Base-by-base conservation (phyloP, 352 stramenopile genomes). In the Detonula confervacea region DNA sequence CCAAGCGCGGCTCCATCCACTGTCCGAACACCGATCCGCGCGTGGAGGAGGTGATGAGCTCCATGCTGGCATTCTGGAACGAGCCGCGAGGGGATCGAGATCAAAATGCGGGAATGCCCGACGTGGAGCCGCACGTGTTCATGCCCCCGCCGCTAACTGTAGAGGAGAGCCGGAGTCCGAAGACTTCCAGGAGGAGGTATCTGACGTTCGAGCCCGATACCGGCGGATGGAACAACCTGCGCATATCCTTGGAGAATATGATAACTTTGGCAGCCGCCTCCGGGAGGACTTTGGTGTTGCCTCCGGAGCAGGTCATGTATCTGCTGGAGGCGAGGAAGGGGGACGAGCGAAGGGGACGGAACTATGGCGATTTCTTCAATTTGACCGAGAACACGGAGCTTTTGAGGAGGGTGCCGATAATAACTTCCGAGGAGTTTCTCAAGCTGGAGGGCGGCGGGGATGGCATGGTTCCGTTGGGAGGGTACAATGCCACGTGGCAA, bases 151-250 rank as follows among this genome's bases (percentile, higher is more conserved):
- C 63, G 9, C 11, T 72, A 6, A 22, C 27, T 4, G 20, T 11
- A 37, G 49, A 52, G 16, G 63, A 47, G 12, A 47, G 29, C 5
- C 29, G 37, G 18, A 70, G 24, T 51, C 46, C 47, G 2, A 37
- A 78, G 89, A 65, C 76, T 78, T 42, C 64, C 33, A 14, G 57
- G 54, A 66, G 61, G 61, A 51, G 61, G 62, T 96, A 95, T 68
- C 61, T 96, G 3, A 96, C 91, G 8, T 97, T 96, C 80, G 92
- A 96, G 81, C 85, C 91, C 11, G 94, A 97, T 77, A 73, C 72
- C 8, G 94, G 92, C 16, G 94, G 94, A n/a, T 97, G 92, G 90
- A 92, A 92, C 56, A 92, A 92, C 49, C 69, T 90, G 22, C 77
- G 87, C 25, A 96, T 97, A 83, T 90, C 79, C 11, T 91, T 96